Evolutionary conservation across 2,329 filamentous ascomycete species (phyloP).

Genomic region (Botryotinia globosa): DNA sequence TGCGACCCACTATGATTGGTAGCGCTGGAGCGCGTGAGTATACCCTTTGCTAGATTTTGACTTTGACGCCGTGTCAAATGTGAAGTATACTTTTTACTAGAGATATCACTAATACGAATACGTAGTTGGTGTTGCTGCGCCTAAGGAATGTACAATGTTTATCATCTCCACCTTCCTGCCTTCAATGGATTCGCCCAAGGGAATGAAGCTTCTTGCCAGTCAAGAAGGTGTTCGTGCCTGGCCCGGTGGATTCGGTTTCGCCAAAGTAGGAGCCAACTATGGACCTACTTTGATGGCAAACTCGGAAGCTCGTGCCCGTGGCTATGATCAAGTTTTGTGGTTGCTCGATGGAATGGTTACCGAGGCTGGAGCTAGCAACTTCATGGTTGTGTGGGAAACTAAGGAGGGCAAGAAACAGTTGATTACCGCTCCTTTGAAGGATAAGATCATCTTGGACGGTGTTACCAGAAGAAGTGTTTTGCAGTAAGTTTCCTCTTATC

Average conservation of each 20-base stretch:
- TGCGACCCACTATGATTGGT: conserved; percentile 78
- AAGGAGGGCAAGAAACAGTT: conserved; percentile 65
- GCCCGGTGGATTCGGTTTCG: conserved; percentile 89
- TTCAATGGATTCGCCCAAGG: conserved; percentile 50
- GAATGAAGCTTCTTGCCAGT: conserved; percentile 74
- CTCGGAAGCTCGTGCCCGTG: conserved; percentile 65
- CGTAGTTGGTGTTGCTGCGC: conserved; percentile 69
- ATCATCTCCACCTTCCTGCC: conserved; percentile 69
- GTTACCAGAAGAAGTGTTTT: conserved; percentile 81
- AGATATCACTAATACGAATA: neutral
- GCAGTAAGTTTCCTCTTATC: conserved; percentile 54
- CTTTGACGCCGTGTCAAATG: neutral
- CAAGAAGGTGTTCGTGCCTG: conserved; percentile 83
- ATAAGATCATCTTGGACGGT: conserved; percentile 81
- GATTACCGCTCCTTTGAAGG: conserved; percentile 78
- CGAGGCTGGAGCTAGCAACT: conserved; percentile 89
- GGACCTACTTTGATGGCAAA: conserved; percentile 79
- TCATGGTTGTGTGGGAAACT: conserved; percentile 78
- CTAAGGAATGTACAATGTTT: conserved; percentile 83
- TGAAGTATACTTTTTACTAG: neutral
- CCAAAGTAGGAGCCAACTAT: conserved; percentile 93
- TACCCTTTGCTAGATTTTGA: neutral
- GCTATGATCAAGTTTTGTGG: conserved; percentile 93
- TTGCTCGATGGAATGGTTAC: conserved; percentile 81
- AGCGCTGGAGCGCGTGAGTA: conserved; percentile 61